phyloP scores from a whole-genome alignment of 495 filamentous ascomycete species.

The Podospora conica region DNA sequence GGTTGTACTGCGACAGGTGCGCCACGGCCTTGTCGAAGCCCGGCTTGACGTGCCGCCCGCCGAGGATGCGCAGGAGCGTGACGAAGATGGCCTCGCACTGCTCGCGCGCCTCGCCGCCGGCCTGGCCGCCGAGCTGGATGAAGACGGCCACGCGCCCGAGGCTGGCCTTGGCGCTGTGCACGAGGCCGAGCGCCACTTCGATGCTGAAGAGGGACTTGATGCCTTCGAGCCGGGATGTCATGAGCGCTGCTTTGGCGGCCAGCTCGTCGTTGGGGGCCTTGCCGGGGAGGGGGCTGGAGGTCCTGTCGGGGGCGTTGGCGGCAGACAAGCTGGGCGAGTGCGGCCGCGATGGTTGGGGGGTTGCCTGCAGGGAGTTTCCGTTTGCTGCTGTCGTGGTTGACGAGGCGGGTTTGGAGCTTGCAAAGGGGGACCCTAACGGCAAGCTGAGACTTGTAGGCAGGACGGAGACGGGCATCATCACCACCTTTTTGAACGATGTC shows the following conservation, averaged over 20 bases:
- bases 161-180: conserved; percentile 84
- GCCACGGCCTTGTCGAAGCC: conserved; percentile 90
- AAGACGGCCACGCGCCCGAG: conserved; percentile 82
- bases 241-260: conserved; percentile 91
- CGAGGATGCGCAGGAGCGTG: conserved; percentile 71
- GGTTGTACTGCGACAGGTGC: conserved; percentile 87
- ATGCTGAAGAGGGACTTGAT: conserved; percentile 94
- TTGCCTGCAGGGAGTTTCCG: conserved; percentile 21
- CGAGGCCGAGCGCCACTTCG: conserved; percentile 83
- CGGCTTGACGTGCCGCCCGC: conserved; percentile 76
- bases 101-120: conserved; percentile 74
- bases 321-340: conserved; percentile 37
- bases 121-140: conserved; percentile 68
- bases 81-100: conserved; percentile 93
- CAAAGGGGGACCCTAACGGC: conserved; percentile 38
- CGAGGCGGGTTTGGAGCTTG: conserved; percentile 37
- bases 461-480: conserved; percentile 96
- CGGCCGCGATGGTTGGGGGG: conserved; percentile 39
- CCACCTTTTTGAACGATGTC: conserved; percentile 95
- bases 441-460: conserved; percentile 49
- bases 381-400: conserved; percentile 18
- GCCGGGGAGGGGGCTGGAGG: conserved; percentile 44
- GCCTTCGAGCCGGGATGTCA: conserved; percentile 88
- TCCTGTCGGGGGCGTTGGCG: conserved; percentile 21
- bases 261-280: conserved; percentile 82